These are phyloP conservation scores for Tricholoma sp. DNA, from an alignment of 768 basidiomycete species.

Conservation along the genomic window DNA sequence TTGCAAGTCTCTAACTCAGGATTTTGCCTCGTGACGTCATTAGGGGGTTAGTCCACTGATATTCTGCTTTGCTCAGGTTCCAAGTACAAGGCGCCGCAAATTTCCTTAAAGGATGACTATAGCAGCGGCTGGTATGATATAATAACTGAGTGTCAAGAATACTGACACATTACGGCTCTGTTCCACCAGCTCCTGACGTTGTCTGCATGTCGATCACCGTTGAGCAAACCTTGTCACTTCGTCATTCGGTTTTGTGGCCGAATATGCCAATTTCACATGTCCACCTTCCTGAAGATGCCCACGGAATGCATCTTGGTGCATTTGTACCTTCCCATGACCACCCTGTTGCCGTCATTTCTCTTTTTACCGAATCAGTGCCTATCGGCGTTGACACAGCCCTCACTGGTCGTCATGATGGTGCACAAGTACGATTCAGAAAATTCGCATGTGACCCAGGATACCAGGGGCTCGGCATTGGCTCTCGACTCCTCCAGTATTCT, in stretches of 20 bases:
- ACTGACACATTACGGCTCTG: background rate
- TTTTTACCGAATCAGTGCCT: constrained; percentile 42
- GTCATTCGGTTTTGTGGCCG: constrained; percentile 58
- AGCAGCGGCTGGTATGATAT: background rate
- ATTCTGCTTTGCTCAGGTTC: no score
- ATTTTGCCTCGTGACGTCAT: no score
- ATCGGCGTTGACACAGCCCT: constrained; percentile 14
- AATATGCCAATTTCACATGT: constrained; percentile 43
- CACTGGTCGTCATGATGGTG: constrained; percentile 1
- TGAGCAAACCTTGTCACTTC: constrained; percentile 42
- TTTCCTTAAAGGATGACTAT: background rate
- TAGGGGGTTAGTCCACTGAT: no score
- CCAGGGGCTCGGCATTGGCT: constrained; percentile 52
- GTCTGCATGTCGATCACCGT: constrained; percentile 25
- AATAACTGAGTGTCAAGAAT: background rate
- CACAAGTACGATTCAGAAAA: constrained; percentile 48
- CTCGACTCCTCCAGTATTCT: constrained; percentile 37
- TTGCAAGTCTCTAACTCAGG: no score
- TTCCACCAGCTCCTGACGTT: background rate
- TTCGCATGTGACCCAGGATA: constrained; percentile 51
- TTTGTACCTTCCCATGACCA: constrained; percentile 33
- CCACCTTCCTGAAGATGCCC: constrained; percentile 45
- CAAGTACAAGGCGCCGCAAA: no score
- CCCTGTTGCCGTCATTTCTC: constrained; percentile 51
- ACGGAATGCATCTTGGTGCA: constrained; percentile 50